Evolutionary conservation across 495 filamentous ascomycete species (phyloP), one percentile per base, ranked within the genome.

Genomic region (Xylaria intraflava): DNA sequence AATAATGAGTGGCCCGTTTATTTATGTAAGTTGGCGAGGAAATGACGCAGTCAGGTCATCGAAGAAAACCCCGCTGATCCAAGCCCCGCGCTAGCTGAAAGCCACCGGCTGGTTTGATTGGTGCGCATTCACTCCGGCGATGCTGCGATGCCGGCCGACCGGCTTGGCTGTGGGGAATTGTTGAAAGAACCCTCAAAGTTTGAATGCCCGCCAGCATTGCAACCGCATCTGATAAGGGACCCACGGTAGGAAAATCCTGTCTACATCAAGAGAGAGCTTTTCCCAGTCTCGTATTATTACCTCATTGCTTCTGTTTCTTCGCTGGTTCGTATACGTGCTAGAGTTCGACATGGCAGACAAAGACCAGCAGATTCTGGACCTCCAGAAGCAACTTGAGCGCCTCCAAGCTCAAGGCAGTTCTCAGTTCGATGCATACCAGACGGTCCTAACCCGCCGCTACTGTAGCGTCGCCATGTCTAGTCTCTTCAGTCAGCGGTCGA

Each of bases 371-470:
- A 48, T 55, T 6, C 35, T 12, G 26, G 52, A 55, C 26, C 44
- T 55, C 31, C 24, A 49, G 38, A 19, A 42, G 46, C 36, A 49
- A 36, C 52, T 55, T 9, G 45, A 43, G 52, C 52, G 52, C 31
- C 24, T 49, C 27, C 48, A 49, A 27, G 43, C 33, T 26, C 51
- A 41, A 26, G 35, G 51, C 27, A 39, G 30, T 14, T 22, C 11
- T 6, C 52, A 49, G 33, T 56, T 38, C 49, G 62, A 65, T 49
- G 24, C 52, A 19, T 65, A 72, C 64, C 78, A 89, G 71, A 89
- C 87, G 26, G 81, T 86, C 52, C 75, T 90, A 58, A 83, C 80
- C 64, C 79, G 81, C 65, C 82, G 87, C 58, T 91, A 91, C 75
- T 78, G 81, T 59, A 87, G 70, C 59, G 49, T 52, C 22, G 80